Evolutionary conservation across 306 rosid species (phyloP), one percentile per base, ranked within the genome.

Genomic region (Gastrolobium bilobum): DNA sequence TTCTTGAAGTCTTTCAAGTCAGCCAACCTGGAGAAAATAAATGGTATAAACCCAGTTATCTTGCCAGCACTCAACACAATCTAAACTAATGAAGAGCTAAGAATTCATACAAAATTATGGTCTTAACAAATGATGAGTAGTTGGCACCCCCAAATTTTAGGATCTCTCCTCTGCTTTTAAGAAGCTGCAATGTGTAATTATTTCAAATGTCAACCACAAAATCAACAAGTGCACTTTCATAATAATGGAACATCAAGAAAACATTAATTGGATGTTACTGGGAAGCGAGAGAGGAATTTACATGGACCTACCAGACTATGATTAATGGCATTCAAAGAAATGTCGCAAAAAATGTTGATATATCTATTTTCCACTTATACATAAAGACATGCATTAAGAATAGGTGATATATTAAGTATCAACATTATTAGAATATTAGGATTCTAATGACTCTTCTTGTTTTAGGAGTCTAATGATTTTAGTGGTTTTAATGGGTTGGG

Each of bases 1-100:
- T 86, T 87, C 91, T 88, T 88, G 86, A 95, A 95, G 92, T 95
- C 97, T 68, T 92, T 95, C 90, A 95, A 86, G 84, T 95, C 99
- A 10, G 99, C 97, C 89, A 95, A 86, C 94, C 99, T 94, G 89
- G 88, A 87, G 68, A 26, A 79, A 75, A 80, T 26, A 84, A 82
- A 78, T 2, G 70, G 42, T 57, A 50, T 65, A 59, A 38, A 39
- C 38, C 5, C 11, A 47, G 60, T 30, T 30, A 48, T 38, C 62
- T 75, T 64, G 51, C 54, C 10, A 47, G 38, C 26, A 61, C 66
- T 61, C 37, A 51, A 61, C 30, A 65, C 39, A 39, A 73, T 37
- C 58, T 29, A 71, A 34, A 71, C 53, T 50, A 75, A 26, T 39
- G n/a, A 64, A 78, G 26, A 30, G 33, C 10, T 61, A 78, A 46